Evolutionary conservation across 768 basidiomycete species (phyloP).

Genomic region (Mrakia blollopis): DNA sequence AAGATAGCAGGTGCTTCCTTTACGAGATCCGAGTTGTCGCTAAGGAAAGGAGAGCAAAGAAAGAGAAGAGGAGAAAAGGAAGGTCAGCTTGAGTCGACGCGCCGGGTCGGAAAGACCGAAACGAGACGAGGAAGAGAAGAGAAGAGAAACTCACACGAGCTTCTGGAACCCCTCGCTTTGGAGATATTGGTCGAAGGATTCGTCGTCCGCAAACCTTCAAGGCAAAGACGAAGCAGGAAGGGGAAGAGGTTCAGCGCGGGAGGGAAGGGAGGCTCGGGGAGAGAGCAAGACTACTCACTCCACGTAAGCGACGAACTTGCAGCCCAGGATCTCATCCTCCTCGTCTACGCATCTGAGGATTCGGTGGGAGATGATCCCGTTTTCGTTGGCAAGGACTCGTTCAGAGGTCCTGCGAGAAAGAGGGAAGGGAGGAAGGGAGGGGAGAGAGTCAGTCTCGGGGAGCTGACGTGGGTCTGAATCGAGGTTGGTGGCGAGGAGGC

Average conservation of each 20-base stretch:
- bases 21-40: conserved; percentile 11
- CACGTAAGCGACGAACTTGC: neutral
- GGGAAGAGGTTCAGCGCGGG: neutral
- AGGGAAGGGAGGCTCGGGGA: neutral
- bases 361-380: conserved; percentile 21
- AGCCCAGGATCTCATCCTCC: conserved; percentile 6
- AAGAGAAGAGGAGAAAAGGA: too few species aligned
- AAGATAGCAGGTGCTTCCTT: conserved; percentile 14
- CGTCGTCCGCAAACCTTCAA: conserved; percentile 19
- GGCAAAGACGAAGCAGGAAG: neutral
- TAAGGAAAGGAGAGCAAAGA: neutral
- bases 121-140: neutral
- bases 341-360: conserved; percentile 26
- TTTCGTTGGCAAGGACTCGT: conserved; percentile 21
- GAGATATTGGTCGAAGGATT: conserved; percentile 19
- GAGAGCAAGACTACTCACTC: conserved; percentile 13
- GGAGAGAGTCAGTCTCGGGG: too few species aligned
- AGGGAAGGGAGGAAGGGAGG: too few species aligned
- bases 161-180: conserved; percentile 24
- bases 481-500: too few species aligned
- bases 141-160: neutral
- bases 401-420: neutral
- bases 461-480: too few species aligned
- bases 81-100: neutral
- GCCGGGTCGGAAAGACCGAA: neutral